Evolutionary conservation across 23 red algal species (phyloP).

Genomic region (Gracilaria gracilis): DNA sequence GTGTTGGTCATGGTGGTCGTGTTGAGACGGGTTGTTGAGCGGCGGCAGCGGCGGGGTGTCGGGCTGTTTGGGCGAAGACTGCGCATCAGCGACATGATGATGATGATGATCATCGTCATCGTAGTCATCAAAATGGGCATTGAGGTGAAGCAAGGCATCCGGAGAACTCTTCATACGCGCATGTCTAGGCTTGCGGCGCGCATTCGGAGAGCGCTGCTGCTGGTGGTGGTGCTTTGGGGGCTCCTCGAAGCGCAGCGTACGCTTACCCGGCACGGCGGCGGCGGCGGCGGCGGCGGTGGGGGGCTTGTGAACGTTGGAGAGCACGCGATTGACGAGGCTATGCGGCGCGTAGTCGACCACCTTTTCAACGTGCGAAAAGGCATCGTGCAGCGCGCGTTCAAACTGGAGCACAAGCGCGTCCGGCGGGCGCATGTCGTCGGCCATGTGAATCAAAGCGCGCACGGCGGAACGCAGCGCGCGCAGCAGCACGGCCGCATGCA

Average conservation of each 20-base stretch:
- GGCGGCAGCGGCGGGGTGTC: slow-evolving; percentile 10
- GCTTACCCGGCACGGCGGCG: slow-evolving; percentile 17
- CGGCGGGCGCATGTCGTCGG: background rate
- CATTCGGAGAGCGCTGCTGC: slow-evolving; percentile 23
- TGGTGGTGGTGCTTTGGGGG: slow-evolving; percentile 49
- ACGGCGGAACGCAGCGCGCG: slow-evolving; percentile 24
- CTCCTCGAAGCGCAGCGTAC: slow-evolving; percentile 60
- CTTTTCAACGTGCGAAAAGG: slow-evolving; percentile 36
- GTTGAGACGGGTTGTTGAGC: no score
- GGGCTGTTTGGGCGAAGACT: slow-evolving; percentile 35
- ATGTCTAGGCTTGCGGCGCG: slow-evolving; percentile 48
- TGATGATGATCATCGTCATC: slow-evolving; percentile 35
- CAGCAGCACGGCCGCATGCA: slow-evolving; percentile 30
- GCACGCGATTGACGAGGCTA: slow-evolving; percentile 8
- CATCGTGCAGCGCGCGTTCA: slow-evolving; percentile 23
- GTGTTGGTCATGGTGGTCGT: background rate
- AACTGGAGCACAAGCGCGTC: slow-evolving; percentile 34
- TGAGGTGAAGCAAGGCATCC: slow-evolving; percentile 68
- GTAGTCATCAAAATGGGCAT: slow-evolving; percentile 61
- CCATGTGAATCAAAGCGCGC: slow-evolving; percentile 1
- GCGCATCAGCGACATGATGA: no score
- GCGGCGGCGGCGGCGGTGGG: no score
- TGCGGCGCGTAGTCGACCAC: slow-evolving; percentile 37
- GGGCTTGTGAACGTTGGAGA: slow-evolving; percentile 35
- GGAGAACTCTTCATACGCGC: slow-evolving; percentile 67